Evolutionary conservation across 1,139 yeast species (phyloP), one percentile per base, ranked within the genome.

Genomic region (Pichia sp.): DNA sequence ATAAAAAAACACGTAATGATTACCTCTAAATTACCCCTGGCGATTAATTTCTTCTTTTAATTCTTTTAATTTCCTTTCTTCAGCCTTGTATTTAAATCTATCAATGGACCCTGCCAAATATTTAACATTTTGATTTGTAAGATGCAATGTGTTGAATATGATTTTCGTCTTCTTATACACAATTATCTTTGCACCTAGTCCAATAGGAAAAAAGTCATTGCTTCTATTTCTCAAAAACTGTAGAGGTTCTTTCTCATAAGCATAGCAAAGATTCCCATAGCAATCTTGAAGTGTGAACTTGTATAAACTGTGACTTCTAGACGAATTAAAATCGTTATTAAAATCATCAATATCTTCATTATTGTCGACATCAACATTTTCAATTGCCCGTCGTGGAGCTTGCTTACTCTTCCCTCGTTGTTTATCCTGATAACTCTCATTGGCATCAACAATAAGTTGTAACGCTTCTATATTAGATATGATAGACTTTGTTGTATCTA

Each of bases 271-370:
- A 36, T 62, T 61, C 2, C 72, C 73, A 21, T 53, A 51, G 27
- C 65, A 58, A 47, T 67, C 73, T 52, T 72, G 75, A 32, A 73
- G 48, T 0, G 71, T 66, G 7, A 73, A 51, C 40, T 69, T 71
- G 50, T 56, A 70, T 7, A 67, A 15, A n/a, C 19, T 53, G 3
- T 45, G 39, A 15, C 51, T 53, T 17, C 51, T 50, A 4, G 19
- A 27, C 9, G 20, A 19, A 27, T 30, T 10, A 2, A 24, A 10
- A 14, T 32, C 38, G 9, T 38, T 21, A 14, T 38, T 31, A 18
- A 10, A 9, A 12, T 11, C 57, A 18, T 33, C 39, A 1, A 60
- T 60, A 4, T 59, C 55, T 27, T 59, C 66, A 14, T 58, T 52
- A 27, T 53, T 52, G 14, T 53, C 53, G 14, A 57, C 55, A 12